These are phyloP conservation scores for Takashimella koratensis DNA, from an alignment of 1,284 basidiomycete genomes.

Conservation along the genomic window DNA sequence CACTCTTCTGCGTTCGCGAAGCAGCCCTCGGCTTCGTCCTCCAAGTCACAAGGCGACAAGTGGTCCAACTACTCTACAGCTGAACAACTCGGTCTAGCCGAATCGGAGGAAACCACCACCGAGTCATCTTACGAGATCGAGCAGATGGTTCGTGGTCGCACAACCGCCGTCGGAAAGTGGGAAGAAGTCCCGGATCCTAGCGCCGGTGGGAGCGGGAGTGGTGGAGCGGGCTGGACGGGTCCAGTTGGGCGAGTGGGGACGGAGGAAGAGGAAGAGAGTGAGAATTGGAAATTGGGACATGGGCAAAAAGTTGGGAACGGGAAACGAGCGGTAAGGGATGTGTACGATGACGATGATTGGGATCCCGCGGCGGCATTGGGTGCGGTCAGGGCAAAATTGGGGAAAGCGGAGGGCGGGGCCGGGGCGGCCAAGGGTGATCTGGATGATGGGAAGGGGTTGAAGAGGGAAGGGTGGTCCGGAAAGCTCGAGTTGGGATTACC, in stretches of 20 bases:
- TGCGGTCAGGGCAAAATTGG: slow-evolving; percentile 20
- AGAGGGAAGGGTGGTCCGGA: slow-evolving; percentile 22
- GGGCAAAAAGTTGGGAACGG: slow-evolving; percentile 4
- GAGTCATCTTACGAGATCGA: slow-evolving; percentile 52
- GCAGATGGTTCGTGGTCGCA: slow-evolving; percentile 59
- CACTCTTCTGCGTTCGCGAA: neutral
- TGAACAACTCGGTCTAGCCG: slow-evolving; percentile 69
- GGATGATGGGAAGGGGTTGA: slow-evolving; percentile 15
- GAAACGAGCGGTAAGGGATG: slow-evolving; percentile 28
- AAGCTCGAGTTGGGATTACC: slow-evolving; percentile 21
- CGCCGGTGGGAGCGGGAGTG: slow-evolving; percentile 42
- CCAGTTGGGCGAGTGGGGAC: slow-evolving; percentile 9
- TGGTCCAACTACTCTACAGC: slow-evolving; percentile 84
- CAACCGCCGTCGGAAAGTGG: slow-evolving; percentile 82
- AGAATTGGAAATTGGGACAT: slow-evolving; percentile 30
- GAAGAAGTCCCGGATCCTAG: too few relatives aligned
- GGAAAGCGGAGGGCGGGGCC: slow-evolving; percentile 7
- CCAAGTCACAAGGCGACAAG: slow-evolving; percentile 57
- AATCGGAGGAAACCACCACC: slow-evolving; percentile 59
- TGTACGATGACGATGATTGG: slow-evolving; percentile 44
- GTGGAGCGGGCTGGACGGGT: slow-evolving; percentile 27
- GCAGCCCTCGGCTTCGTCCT: slow-evolving; percentile 14
- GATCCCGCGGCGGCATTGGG: slow-evolving; percentile 29
- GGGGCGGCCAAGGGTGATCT: slow-evolving; percentile 13
- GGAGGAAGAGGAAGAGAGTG: slow-evolving; percentile 28